phyloP scores from a whole-genome alignment of 768 basidiomycete species.

The Guyanaporus albipodus region DNA sequence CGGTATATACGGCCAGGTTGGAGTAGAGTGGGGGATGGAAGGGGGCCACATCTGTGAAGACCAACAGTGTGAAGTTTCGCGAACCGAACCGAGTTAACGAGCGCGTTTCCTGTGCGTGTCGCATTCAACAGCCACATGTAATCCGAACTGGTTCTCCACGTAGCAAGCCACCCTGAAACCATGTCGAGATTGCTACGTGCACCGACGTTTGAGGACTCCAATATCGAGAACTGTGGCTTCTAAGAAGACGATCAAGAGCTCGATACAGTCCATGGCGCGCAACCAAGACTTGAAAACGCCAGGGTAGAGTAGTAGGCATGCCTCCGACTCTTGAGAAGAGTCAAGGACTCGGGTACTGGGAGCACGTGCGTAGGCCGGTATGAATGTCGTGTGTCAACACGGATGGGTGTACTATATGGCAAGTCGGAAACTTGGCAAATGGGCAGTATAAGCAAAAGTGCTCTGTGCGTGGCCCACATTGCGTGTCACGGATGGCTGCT shows the following conservation, averaged over 20 bases:
- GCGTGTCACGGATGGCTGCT: slow-evolving; percentile 1
- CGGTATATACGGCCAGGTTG: slow-evolving; percentile 32
- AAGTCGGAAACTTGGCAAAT: slow-evolving; percentile 20
- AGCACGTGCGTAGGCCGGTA: slow-evolving; percentile 42
- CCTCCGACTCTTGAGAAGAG: slow-evolving; percentile 33
- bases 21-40: slow-evolving; percentile 21
- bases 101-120: slow-evolving; percentile 36
- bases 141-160: slow-evolving; percentile 20
- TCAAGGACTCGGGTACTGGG: slow-evolving; percentile 40
- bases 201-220: slow-evolving; percentile 49
- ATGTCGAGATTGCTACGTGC: slow-evolving; percentile 51
- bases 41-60: slow-evolving; percentile 18
- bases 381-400: slow-evolving; percentile 26
- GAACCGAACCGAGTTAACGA: slow-evolving; percentile 8
- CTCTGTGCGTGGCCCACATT: slow-evolving; percentile 37
- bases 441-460: slow-evolving; percentile 24
- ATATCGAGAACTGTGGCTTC: slow-evolving; percentile 23
- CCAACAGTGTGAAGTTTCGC: slow-evolving; percentile 12
- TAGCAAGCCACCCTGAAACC: slow-evolving; percentile 41
- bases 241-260: slow-evolving; percentile 18
- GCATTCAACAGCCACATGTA: slow-evolving; percentile 22
- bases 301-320: slow-evolving; percentile 37
- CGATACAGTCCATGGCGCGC: slow-evolving; percentile 49
- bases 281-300: slow-evolving; percentile 50
- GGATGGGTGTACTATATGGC: slow-evolving; percentile 1